A percentile compares a stretch with the other conserved stretches of the same genome.
These are phyloP conservation scores for Auricularia sp. DNA, from an alignment of 768 basidiomycete species.

Conservation along the genomic window DNA sequence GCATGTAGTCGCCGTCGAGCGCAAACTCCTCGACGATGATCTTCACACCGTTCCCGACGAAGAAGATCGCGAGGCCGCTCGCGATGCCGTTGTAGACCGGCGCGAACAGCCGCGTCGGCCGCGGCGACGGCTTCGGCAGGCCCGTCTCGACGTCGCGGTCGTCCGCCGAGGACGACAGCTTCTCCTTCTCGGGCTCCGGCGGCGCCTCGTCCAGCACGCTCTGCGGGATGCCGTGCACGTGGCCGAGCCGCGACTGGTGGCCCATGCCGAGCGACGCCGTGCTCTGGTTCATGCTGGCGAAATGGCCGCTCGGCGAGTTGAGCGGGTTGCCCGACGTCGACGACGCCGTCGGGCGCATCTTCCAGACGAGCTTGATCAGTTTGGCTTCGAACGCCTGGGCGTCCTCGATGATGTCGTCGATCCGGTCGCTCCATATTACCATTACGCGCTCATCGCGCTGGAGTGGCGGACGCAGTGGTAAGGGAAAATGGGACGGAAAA, in stretches of 20 bases:
- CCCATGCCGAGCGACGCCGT: neutral
- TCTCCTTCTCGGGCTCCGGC: constrained; percentile 18
- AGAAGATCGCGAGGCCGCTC: constrained; percentile 33
- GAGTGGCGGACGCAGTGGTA: neutral
- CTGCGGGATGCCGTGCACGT: constrained; percentile 1
- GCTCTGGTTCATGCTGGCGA: constrained; percentile 2
- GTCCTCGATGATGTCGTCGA: constrained; percentile 56
- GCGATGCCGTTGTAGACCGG: constrained; percentile 28
- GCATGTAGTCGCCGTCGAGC: constrained; percentile 35
- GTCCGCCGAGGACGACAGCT: constrained; percentile 47
- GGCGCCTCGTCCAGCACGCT: constrained; percentile 3
- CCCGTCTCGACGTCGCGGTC: constrained; percentile 26
- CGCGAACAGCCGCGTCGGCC: constrained; percentile 28
- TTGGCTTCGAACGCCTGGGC: constrained; percentile 20
- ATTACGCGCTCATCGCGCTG: constrained; percentile 78
- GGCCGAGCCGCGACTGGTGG: neutral
- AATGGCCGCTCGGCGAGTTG: neutral
- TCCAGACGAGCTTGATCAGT: constrained; percentile 77
- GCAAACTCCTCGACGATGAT: constrained; percentile 45
- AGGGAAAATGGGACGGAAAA: neutral
- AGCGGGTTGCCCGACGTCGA: neutral
- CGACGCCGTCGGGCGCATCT: constrained; percentile 19
- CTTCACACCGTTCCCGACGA: constrained; percentile 55
- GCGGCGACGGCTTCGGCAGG: constrained; percentile 16
- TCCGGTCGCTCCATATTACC: constrained; percentile 74